A percentile compares a stretch with the other conserved stretches of the same genome.
These are phyloP conservation scores for Microascus cirrosus DNA, from an alignment of 2,329 filamentous ascomycete genomes.

Conservation along the genomic window DNA sequence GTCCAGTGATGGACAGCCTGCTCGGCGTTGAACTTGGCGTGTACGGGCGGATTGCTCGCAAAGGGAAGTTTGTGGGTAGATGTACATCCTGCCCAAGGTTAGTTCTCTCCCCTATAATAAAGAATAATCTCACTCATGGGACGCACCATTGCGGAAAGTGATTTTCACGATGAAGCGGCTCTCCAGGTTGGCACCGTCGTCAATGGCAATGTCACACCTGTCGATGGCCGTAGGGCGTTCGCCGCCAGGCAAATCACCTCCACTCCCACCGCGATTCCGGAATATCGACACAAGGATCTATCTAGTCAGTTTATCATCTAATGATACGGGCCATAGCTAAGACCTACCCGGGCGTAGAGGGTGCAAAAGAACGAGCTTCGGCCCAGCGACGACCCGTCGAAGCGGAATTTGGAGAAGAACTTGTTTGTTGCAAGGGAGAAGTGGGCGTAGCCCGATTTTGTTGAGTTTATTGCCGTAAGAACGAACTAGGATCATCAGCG, in stretches of 20 bases:
- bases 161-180: slow-evolving; percentile 68
- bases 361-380: slow-evolving; percentile 60
- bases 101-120: not conserved
- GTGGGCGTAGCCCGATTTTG: slow-evolving; percentile 68
- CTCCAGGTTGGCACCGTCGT: slow-evolving; percentile 58
- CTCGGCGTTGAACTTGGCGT: slow-evolving; percentile 61
- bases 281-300: slow-evolving; percentile 64
- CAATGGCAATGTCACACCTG: slow-evolving; percentile 60
- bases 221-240: slow-evolving; percentile 63
- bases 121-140: not conserved
- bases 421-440: slow-evolving; percentile 54
- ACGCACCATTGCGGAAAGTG: slow-evolving; percentile 56
- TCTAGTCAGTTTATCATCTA: not conserved
- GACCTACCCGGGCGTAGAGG: slow-evolving; percentile 34
- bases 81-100: slow-evolving; percentile 45
- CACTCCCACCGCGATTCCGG: slow-evolving; percentile 43
- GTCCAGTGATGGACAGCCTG: slow-evolving; percentile 60
- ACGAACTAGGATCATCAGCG: slow-evolving; percentile 44
- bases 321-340: not conserved
- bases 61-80: slow-evolving; percentile 70
- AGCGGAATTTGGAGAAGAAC: slow-evolving; percentile 67
- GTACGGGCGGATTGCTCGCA: slow-evolving; percentile 61
- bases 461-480: slow-evolving; percentile 66
- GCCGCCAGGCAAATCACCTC: slow-evolving; percentile 38
- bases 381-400: slow-evolving; percentile 38